Conservation (phyloP, 106 monocot genomes). For the Narthecium ossifragum region DNA sequence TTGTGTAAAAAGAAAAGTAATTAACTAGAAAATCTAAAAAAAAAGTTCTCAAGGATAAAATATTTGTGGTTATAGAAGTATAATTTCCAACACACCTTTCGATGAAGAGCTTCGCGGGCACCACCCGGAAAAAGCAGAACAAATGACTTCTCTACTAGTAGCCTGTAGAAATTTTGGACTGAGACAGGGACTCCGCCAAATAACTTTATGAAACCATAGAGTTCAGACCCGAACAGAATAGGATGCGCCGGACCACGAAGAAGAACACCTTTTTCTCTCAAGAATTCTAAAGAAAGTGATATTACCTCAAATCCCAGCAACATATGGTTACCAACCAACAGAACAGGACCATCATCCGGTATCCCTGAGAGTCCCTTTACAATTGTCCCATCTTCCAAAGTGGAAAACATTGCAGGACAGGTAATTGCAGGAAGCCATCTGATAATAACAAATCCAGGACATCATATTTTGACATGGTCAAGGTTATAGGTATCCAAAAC, state of each 20-base stretch:
- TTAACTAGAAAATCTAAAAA: no score
- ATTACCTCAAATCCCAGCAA: constrained; percentile 51
- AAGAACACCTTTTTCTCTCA: constrained; percentile 40
- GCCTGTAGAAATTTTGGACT: constrained; percentile 29
- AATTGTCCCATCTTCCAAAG: constrained; percentile 51
- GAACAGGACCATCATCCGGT: constrained; percentile 63
- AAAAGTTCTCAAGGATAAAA: not conserved
- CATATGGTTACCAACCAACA: constrained; percentile 78
- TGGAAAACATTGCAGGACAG: constrained; percentile 57
- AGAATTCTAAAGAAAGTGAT: constrained; percentile 29
- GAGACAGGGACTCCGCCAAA: constrained; percentile 57
- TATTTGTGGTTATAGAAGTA: no score
- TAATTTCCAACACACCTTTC: constrained; percentile 60
- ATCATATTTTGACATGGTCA: not conserved
- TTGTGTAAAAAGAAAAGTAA: no score
- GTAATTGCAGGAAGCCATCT: constrained; percentile 28
- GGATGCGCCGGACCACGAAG: constrained; percentile 61
- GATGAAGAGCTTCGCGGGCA: constrained; percentile 64
- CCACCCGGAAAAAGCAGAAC: constrained; percentile 77
- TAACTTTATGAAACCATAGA: constrained; percentile 23
- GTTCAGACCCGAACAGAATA: constrained; percentile 34
- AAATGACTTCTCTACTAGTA: constrained; percentile 40
- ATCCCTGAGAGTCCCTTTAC: constrained; percentile 57
- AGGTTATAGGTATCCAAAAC: not conserved
- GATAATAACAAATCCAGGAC: constrained; percentile 1